Conservation (phyloP, 163 green algal species). For the Chlamydomonas reinhardtii region DNA sequence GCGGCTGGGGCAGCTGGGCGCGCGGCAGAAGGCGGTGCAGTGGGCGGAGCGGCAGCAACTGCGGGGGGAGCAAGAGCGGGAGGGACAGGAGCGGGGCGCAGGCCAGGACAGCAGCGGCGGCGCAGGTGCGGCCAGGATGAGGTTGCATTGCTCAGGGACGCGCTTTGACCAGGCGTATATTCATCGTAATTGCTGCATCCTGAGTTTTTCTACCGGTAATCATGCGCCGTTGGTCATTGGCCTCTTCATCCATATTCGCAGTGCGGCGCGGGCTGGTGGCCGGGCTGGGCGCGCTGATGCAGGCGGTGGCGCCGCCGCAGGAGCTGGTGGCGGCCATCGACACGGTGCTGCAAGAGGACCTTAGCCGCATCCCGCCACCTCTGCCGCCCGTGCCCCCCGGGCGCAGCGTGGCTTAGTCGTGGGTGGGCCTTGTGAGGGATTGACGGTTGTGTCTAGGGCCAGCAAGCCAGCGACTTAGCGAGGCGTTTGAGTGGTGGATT, state of each 20-base stretch:
- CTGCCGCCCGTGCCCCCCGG: too few species aligned
- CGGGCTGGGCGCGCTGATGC: neutral
- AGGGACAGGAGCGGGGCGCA: neutral
- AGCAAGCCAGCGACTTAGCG: too few species aligned
- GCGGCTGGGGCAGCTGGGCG: conserved; percentile 35
- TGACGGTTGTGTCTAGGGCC: too few species aligned
- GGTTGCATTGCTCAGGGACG: too few species aligned
- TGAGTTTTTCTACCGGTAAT: too few species aligned
- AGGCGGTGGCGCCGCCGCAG: neutral
- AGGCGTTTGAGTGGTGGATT: too few species aligned
- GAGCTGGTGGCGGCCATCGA: conserved; percentile 6
- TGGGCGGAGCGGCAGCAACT: neutral
- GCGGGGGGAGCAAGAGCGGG: neutral
- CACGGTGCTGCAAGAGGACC: neutral
- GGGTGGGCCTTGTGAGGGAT: too few species aligned
- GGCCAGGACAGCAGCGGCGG: neutral
- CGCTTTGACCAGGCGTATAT: too few species aligned
- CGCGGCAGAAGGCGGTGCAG: conserved; percentile 26
- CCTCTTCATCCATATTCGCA: neutral
- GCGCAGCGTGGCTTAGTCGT: too few species aligned
- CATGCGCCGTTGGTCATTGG: too few species aligned
- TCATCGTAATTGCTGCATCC: too few species aligned
- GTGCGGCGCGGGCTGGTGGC: neutral
- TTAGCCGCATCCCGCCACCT: neutral
- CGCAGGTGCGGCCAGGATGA: neutral